A percentile compares a stretch with the other conserved stretches of the same genome.
Conservation (phyloP, 2,329 filamentous ascomycete genomes). For the Lecanosticta acicola region DNA sequence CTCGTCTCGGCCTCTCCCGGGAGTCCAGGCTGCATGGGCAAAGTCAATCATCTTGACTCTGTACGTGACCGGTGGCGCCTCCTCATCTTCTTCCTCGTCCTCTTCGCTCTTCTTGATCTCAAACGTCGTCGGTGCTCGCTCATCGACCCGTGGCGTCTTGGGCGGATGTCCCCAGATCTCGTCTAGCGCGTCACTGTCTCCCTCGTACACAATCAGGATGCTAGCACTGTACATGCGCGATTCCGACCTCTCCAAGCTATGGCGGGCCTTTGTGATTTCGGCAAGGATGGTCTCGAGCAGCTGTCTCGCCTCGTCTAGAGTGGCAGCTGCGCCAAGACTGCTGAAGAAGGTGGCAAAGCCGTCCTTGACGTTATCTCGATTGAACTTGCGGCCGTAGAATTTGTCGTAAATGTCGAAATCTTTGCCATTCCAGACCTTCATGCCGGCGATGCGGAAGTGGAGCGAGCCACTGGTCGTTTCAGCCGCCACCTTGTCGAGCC, state of each 20-base stretch:
- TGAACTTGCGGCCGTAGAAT: slow-evolving; percentile 58
- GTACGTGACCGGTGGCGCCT: slow-evolving; percentile 59
- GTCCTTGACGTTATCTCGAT: slow-evolving; percentile 48
- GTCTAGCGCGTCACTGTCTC: slow-evolving; percentile 52
- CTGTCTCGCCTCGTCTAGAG: slow-evolving; percentile 32
- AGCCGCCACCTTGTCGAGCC: slow-evolving; percentile 54
- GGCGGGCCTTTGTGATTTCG: slow-evolving; percentile 40
- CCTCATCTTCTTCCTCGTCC: slow-evolving; percentile 51
- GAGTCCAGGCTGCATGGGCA: slow-evolving; percentile 81
- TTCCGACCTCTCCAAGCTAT: slow-evolving; percentile 56
- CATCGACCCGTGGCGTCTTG: slow-evolving; percentile 22
- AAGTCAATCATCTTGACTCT: slow-evolving; percentile 91
- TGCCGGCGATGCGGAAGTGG: slow-evolving; percentile 60
- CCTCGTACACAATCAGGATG: slow-evolving; percentile 61
- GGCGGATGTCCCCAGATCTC: slow-evolving; percentile 41
- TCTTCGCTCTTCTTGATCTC: slow-evolving; percentile 35
- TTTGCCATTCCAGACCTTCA: slow-evolving; percentile 52
- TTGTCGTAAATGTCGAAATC: slow-evolving; percentile 60
- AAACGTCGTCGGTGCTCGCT: slow-evolving; percentile 29
- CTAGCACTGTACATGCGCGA: slow-evolving; percentile 64
- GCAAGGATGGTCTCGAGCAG: slow-evolving; percentile 41
- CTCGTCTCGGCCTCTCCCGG: slow-evolving; percentile 77
- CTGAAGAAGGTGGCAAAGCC: slow-evolving; percentile 55
- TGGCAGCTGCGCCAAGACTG: slow-evolving; percentile 38
- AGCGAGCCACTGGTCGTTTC: slow-evolving; percentile 56